Evolutionary conservation across 2,329 filamentous ascomycete genomes (phyloP), one percentile per base, ranked within the genome.

Genomic region (Calonectria hongkongensis): DNA sequence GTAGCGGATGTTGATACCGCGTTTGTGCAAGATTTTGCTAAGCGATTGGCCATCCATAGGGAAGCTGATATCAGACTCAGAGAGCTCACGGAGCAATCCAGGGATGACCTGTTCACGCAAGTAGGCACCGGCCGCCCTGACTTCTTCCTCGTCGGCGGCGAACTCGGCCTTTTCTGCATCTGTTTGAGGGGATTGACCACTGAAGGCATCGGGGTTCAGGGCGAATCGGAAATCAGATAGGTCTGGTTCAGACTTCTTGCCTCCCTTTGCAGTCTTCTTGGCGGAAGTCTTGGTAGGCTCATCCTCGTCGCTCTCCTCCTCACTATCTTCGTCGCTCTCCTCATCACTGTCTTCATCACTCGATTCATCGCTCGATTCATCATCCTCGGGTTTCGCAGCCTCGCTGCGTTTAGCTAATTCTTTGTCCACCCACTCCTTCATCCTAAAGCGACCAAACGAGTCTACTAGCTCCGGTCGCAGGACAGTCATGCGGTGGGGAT

Each of bases 1-100:
- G 84, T 99, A 99, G 81, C 97, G 92, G 74, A 98, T 90, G 86
- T 99, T 99, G 87, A 99, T 96, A 85, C 97, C 97, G 50, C 96
- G 94, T 89, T 98, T 98, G 88, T 99, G 97, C 81, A 99, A 89
- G 65, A 98, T 90, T 76, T 93, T 92, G 79, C 94, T 95, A 71
- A 99, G 88, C 25, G 96, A 98, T 81, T 94, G 91, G n/a, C 97
- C 97, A 80, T 99, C 97, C 95, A 98, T 98, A 15, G 97, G 97
- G 87, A 98, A 98, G 80, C 96, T 97, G 77, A 98, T 93, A 78
- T 99, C 96, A 8, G 95, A 96, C 76, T 98, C 95, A 81, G 94
- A 93, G 71, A 99, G 90, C 80, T 99, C 96, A 74, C 93, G 92
- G 71, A 98, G 86, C 70, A 99, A 89, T 69, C 94, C 91, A n/a